Conservation (phyloP, 2,329 filamentous ascomycete species). For the Verticillium albo-atrum region DNA sequence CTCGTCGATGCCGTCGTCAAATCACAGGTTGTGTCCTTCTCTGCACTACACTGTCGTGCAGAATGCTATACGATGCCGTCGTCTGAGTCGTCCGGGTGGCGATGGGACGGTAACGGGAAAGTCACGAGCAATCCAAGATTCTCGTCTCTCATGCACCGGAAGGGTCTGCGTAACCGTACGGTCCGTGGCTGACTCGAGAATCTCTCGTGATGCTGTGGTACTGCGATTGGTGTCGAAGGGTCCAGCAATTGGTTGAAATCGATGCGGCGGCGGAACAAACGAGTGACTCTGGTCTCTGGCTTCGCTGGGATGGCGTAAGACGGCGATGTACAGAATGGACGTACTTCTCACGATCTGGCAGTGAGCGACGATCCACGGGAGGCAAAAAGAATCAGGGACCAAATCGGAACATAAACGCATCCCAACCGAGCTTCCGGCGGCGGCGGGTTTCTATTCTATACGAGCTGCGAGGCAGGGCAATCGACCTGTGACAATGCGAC, state of each 20-base stretch:
- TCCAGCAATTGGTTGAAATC: background rate
- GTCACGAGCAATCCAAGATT: background rate
- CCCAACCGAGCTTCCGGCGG: background rate
- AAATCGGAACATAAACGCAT: background rate
- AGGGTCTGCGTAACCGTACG: background rate
- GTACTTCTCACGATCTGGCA: background rate
- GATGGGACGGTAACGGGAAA: background rate
- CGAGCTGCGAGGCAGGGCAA: background rate
- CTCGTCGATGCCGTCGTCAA: background rate
- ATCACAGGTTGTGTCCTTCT: background rate
- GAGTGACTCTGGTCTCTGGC: background rate
- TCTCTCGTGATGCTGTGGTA: background rate
- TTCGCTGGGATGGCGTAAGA: background rate
- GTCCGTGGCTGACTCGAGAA: background rate
- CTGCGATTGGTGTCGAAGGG: background rate
- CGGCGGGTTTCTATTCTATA: background rate
- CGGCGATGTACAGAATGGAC: background rate
- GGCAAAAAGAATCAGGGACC: background rate
- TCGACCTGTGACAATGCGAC: background rate
- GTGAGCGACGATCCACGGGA: background rate
- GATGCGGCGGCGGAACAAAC: background rate
- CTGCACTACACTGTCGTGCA: background rate
- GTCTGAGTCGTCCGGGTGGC: background rate
- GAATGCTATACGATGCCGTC: background rate
- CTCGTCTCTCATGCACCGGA: background rate